These are phyloP conservation scores for Coemansia umbellata DNA, from an alignment of 192 early-diverging fungal genomes.

Conservation along the genomic window DNA sequence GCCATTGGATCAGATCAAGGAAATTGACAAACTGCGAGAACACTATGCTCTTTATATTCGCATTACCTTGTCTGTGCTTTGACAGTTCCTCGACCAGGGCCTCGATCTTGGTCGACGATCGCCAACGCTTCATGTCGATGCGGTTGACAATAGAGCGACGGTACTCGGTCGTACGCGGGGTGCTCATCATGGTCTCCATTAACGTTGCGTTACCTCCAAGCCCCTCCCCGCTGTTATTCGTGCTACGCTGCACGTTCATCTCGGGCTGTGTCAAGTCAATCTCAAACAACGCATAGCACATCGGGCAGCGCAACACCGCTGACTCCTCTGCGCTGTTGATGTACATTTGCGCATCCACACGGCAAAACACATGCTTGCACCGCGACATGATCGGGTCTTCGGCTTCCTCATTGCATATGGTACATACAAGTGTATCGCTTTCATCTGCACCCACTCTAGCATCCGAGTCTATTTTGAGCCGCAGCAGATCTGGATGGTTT, in stretches of 20 bases:
- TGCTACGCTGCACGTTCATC: conserved; percentile 1
- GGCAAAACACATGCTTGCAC: conserved; percentile 91
- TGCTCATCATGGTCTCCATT: conserved; percentile 50
- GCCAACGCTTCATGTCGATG: conserved; percentile 84
- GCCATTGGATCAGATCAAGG: conserved; percentile 86
- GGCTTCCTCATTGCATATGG: conserved; percentile 80
- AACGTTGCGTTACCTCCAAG: conserved; percentile 8
- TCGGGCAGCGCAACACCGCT: conserved; percentile 61
- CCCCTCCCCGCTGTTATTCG: neutral
- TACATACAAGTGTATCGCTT: conserved; percentile 75
- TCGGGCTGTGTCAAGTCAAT: conserved; percentile 70
- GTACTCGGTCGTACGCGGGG: conserved; percentile 51
- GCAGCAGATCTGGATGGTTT: conserved; percentile 81
- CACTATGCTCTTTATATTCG: conserved; percentile 76
- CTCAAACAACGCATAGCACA: conserved; percentile 68
- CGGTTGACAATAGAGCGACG: conserved; percentile 81
- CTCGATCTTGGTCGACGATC: conserved; percentile 92
- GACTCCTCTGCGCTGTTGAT: conserved; percentile 38
- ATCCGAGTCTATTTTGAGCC: conserved; percentile 52
- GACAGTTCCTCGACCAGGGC: conserved; percentile 87
- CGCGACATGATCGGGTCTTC: conserved; percentile 79
- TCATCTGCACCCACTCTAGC: conserved; percentile 36
- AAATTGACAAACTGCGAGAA: conserved; percentile 89
- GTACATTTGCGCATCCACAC: conserved; percentile 67
- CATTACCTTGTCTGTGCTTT: conserved; percentile 61